Evolutionary conservation across 768 basidiomycete species (phyloP).

Genomic region (Amanita pallidorosea): DNA sequence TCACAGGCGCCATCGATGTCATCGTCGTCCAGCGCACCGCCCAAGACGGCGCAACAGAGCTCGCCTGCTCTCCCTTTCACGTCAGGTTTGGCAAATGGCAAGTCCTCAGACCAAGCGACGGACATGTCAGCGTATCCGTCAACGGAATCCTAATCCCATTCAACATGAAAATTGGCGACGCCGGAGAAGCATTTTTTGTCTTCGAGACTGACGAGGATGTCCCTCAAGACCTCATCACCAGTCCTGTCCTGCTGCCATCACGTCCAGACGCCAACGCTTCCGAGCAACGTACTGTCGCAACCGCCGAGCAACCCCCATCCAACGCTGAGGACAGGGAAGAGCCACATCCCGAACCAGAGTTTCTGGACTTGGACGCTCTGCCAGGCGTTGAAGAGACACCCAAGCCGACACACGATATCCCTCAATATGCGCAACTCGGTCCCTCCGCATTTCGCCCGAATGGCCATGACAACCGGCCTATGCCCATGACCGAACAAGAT

Average conservation of each 20-base stretch:
- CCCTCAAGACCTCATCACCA: slow-evolving; percentile 88
- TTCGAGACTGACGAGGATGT: slow-evolving; percentile 95
- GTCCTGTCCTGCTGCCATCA: slow-evolving; percentile 74
- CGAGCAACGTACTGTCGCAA: slow-evolving; percentile 8
- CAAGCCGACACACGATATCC: slow-evolving; percentile 18
- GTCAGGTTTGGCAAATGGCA: slow-evolving; percentile 98
- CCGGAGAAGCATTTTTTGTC: slow-evolving; percentile 98
- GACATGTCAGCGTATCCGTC: slow-evolving; percentile 89
- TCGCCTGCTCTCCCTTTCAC: slow-evolving; percentile 93
- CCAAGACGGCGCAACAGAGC: slow-evolving; percentile 50
- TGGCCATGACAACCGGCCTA: slow-evolving; percentile 9
- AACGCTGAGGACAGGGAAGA: too few species aligned
- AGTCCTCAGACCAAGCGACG: slow-evolving; percentile 87
- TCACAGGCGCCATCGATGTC: slow-evolving; percentile 98
- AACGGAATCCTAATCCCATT: slow-evolving; percentile 84
- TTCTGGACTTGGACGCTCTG: slow-evolving; percentile 69
- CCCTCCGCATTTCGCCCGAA: neutral
- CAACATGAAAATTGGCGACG: slow-evolving; percentile 97
- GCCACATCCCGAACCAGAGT: slow-evolving; percentile 54
- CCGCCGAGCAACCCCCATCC: slow-evolving; percentile 7
- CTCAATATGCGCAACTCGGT: slow-evolving; percentile 10
- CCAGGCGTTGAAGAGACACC: slow-evolving; percentile 20
- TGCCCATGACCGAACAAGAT: slow-evolving; percentile 28
- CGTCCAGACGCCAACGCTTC: slow-evolving; percentile 25
- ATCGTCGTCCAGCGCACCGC: slow-evolving; percentile 80